A percentile compares a stretch with the other conserved stretches of the same genome.
phyloP scores from a whole-genome alignment of 2,329 filamentous ascomycete genomes.

The Fonsecaea multimorphosa region DNA sequence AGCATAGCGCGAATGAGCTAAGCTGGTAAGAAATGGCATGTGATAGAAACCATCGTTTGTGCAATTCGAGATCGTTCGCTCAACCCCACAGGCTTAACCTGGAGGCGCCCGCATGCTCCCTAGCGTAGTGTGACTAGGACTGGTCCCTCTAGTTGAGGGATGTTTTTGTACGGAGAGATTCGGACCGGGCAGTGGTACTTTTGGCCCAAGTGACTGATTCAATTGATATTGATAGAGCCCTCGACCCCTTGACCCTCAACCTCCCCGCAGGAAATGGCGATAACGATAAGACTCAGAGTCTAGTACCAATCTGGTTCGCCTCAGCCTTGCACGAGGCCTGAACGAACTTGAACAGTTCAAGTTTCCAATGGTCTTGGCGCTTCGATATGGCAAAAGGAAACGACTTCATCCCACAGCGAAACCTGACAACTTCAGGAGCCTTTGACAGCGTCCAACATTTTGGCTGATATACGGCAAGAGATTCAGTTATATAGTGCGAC shows the following conservation, averaged over 20 bases:
- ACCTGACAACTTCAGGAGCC: too few species aligned
- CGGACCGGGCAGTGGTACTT: not conserved
- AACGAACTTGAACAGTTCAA: constrained; percentile 40
- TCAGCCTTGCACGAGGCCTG: not conserved
- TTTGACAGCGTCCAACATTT: too few species aligned
- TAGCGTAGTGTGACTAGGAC: not conserved
- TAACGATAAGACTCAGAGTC: not conserved
- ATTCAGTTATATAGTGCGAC: too few species aligned
- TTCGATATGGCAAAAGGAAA: too few species aligned
- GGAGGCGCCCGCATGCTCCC: not conserved
- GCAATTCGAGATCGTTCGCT: not conserved
- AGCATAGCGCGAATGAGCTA: not conserved
- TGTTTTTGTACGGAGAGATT: not conserved
- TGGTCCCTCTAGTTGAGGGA: not conserved
- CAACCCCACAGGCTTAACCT: not conserved
- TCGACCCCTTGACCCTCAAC: not conserved
- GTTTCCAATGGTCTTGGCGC: too few species aligned
- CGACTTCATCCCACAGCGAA: too few species aligned
- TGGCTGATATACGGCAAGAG: too few species aligned
- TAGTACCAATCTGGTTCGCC: not conserved
- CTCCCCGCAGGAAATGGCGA: not conserved
- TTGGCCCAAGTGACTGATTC: not conserved
- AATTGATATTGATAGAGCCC: too few species aligned
- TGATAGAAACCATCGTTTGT: not conserved
- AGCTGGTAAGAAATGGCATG: constrained; percentile 5